Base-by-base conservation (phyloP, 202 grass and related monocot genomes). In the Eragrostis tef region DNA sequence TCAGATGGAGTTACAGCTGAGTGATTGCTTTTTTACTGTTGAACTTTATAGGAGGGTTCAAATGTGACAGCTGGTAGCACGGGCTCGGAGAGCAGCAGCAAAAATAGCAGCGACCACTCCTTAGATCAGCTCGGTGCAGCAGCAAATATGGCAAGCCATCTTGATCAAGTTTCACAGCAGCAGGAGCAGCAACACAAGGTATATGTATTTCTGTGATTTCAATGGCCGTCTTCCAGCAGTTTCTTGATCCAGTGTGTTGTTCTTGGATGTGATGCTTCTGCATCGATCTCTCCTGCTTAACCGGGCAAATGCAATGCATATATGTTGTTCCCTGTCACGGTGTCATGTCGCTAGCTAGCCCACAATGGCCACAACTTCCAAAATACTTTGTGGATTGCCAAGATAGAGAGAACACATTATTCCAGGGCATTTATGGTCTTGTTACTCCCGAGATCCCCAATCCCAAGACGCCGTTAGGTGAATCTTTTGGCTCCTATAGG, bases 41-140 rank as follows among this genome's bases (percentile, higher is more conserved):
- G 27, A 11, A 46, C 50, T 5, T 6, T 31, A 39, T 53, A 86
- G 88, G 80, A 86, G 36, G 62, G 74, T 47, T 90, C 88, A 69
- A 90, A 87, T 58, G 75, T 90, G 61, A 75, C 81, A 49, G 92
- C 74, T 68, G 92, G 89, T 46, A 91, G 92, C 81, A 91, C 75
- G 5, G 90, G 93, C 80, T 97, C 92, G 8, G 92, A 78, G 36
- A 90, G 84, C 84, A 87, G 84, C 80, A 90, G 84, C 80, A 90
- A 90, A 80, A 86, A 87, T 80, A 75, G 41, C 47, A 77, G 71
- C 64, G 78, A 88, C 74, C 79, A 71, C 50, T 87, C 90, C 20
- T 63, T 86, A 12, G 87, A 90, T 15, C 84, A 87, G 16, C 79
- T 61, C 39, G 83, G 72, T 27, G 27, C 48, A 44, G 31, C 67